A percentile compares a stretch with the other conserved stretches of the same genome.
phyloP scores from a whole-genome alignment of 1,284 basidiomycete species.

The Moesziomyces globuligerus region DNA sequence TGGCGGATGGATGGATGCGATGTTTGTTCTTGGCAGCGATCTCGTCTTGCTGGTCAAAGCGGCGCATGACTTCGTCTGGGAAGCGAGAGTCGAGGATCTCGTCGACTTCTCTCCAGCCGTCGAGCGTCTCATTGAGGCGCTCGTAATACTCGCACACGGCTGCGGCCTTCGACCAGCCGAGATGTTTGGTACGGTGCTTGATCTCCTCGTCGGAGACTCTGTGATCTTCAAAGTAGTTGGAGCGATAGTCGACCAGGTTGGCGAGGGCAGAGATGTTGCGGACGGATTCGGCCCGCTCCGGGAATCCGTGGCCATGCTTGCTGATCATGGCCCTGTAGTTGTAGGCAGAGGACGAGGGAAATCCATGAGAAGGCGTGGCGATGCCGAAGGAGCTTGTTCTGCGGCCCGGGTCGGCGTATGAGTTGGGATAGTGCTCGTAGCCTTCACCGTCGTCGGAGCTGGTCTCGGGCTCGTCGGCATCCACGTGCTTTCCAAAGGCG shows the following conservation, averaged over 20 bases:
- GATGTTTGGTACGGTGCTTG: slow-evolving; percentile 39
- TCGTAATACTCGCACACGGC: slow-evolving; percentile 59
- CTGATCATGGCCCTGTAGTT: slow-evolving; percentile 38
- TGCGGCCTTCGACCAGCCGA: slow-evolving; percentile 35
- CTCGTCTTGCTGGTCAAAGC: slow-evolving; percentile 45
- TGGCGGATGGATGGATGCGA: slow-evolving; percentile 14
- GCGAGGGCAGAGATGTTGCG: slow-evolving; percentile 57
- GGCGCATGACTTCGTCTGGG: slow-evolving; percentile 62
- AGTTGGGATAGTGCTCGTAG: slow-evolving; percentile 23
- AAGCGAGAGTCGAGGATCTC: slow-evolving; percentile 65
- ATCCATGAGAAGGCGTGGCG: slow-evolving; percentile 16
- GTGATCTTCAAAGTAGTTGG: slow-evolving; percentile 58
- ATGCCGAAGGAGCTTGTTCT: slow-evolving; percentile 39
- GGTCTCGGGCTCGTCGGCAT: background rate
- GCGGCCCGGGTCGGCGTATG: slow-evolving; percentile 21
- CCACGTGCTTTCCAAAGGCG: background rate
- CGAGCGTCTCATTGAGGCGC: slow-evolving; percentile 58
- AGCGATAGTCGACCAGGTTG: slow-evolving; percentile 59
- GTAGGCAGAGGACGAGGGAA: slow-evolving; percentile 38
- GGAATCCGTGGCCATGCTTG: slow-evolving; percentile 52
- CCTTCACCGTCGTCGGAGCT: slow-evolving; percentile 27
- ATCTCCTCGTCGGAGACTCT: slow-evolving; percentile 49
- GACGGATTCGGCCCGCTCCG: slow-evolving; percentile 53
- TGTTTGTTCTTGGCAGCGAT: slow-evolving; percentile 13
- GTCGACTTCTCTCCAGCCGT: slow-evolving; percentile 64